Evolutionary conservation across 148 eudicot species (phyloP).

Genomic region (Vaccinium myrtillus): DNA sequence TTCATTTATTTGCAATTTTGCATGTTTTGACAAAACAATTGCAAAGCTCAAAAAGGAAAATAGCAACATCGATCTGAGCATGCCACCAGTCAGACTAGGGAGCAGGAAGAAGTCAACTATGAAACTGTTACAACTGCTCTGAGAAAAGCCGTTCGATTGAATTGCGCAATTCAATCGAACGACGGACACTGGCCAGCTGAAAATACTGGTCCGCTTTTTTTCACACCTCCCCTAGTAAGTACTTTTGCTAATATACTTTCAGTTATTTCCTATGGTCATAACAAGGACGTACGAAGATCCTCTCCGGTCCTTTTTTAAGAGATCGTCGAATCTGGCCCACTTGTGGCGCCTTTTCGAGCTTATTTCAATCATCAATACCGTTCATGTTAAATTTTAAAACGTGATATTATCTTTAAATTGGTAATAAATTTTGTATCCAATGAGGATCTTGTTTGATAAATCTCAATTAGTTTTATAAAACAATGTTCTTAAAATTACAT

Average conservation of each 20-base stretch:
- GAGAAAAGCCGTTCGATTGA: constrained; percentile 16
- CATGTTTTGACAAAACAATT: not conserved
- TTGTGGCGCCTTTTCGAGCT: no score
- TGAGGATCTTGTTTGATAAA: no score
- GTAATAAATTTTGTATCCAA: no score
- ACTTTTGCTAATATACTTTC: not conserved
- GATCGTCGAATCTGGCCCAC: not conserved
- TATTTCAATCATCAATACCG: not conserved
- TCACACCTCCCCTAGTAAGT: constrained; percentile 24
- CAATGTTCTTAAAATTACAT: no score
- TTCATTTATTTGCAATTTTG: not conserved
- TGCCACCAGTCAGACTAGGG: not conserved
- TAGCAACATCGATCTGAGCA: not conserved
- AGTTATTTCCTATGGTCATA: not conserved
- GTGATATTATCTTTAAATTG: no score
- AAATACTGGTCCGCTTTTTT: constrained; percentile 19
- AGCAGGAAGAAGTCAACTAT: constrained; percentile 8
- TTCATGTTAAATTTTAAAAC: not conserved
- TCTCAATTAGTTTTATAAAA: no score
- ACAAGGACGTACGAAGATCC: no score
- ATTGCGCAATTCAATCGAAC: constrained; percentile 21
- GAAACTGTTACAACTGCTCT: constrained; percentile 14
- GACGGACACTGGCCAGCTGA: constrained; percentile 31
- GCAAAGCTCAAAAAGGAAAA: not conserved
- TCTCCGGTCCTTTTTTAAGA: not conserved